Evolutionary conservation across 106 monocot species (phyloP).

Genomic region (Platanthera zijinensis): DNA sequence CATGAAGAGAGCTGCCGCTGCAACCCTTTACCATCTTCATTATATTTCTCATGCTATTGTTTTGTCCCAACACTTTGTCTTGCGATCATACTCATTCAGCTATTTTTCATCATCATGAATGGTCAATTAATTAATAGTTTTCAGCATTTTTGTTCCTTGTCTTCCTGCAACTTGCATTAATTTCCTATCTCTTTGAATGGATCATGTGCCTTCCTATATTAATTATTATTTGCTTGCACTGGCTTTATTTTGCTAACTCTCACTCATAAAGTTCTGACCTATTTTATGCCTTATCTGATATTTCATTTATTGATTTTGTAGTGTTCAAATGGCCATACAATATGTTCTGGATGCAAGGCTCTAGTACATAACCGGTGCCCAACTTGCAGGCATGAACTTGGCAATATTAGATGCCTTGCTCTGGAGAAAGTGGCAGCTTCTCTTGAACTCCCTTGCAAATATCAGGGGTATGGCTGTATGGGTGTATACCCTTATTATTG

Average conservation of each 20-base stretch:
- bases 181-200: not conserved
- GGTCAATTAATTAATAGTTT: not conserved
- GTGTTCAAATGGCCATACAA: conserved; percentile 22
- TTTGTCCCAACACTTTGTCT: not conserved
- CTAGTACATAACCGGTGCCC: conserved; percentile 21
- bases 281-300: not conserved
- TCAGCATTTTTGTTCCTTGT: not conserved
- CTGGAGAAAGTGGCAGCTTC: conserved; percentile 21
- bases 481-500: conserved; percentile 21
- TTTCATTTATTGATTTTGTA: conserved; percentile 7
- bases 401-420: conserved; percentile 24
- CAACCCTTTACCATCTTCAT: too few species aligned
- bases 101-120: not conserved
- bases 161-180: not conserved
- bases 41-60: too few species aligned
- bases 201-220: not conserved
- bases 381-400: conserved; percentile 22
- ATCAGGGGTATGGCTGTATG: conserved; percentile 13
- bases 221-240: too few species aligned
- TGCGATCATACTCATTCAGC: not conserved
- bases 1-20: too few species aligned
- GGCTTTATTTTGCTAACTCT: too few species aligned
- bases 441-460: conserved; percentile 22
- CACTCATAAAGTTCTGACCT: too few species aligned
- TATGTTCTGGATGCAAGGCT: conserved; percentile 23